Conservation (phyloP, 306 rosid species). For the Prunus dulcis region DNA sequence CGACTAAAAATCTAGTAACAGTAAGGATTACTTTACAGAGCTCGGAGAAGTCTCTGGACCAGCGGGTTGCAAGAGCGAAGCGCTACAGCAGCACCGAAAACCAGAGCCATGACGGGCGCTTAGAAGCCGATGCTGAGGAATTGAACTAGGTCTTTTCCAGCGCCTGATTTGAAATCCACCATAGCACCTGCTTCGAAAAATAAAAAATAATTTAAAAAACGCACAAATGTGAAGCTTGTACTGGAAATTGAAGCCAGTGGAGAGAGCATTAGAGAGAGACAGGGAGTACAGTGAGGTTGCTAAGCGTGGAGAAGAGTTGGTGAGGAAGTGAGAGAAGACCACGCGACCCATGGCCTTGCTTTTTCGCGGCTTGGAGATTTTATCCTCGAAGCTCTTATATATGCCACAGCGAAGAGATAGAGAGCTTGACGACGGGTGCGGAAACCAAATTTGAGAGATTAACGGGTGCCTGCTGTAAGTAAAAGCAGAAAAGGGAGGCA, state of each 20-base stretch:
- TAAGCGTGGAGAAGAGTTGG: constrained; percentile 33
- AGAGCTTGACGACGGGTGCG: neutral
- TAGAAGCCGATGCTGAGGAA: constrained; percentile 30
- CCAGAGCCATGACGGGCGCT: neutral
- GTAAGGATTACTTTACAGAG: constrained; percentile 49
- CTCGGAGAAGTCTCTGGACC: constrained; percentile 40
- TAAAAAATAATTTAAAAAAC: neutral
- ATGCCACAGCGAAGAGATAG: neutral
- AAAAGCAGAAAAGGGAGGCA: too few relatives aligned
- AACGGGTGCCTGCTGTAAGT: neutral
- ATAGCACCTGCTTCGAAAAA: constrained; percentile 40
- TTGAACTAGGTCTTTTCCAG: constrained; percentile 9
- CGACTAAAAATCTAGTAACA: constrained; percentile 1
- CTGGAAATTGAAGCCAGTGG: neutral
- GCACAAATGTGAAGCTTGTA: neutral
- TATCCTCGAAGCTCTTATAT: neutral
- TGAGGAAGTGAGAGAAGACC: constrained; percentile 43
- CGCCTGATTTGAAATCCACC: constrained; percentile 29
- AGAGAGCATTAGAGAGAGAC: constrained; percentile 5
- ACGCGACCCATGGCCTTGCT: constrained; percentile 45
- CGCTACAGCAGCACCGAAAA: constrained; percentile 47
- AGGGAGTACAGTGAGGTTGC: constrained; percentile 37
- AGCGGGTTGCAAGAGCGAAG: constrained; percentile 34
- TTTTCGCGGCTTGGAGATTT: neutral
- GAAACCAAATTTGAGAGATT: neutral